Evolutionary conservation across 768 basidiomycete genomes (phyloP).

Genomic region (Sistotremastrum niveocremeum): DNA sequence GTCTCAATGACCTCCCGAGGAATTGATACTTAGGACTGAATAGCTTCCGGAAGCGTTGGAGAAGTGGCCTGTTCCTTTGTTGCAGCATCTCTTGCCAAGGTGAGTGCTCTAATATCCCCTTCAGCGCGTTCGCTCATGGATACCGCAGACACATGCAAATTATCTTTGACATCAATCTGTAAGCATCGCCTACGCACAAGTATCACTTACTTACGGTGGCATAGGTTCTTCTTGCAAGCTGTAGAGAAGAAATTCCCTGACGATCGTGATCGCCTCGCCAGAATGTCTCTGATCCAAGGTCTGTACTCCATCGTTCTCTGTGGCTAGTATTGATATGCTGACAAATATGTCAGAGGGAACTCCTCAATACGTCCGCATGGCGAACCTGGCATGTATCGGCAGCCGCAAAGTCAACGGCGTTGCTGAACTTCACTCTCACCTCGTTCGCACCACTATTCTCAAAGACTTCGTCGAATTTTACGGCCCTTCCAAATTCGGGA

Average conservation of each 20-base stretch:
- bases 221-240: conserved; percentile 55
- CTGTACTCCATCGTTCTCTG: conserved; percentile 1
- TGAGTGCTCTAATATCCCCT: conserved; percentile 12
- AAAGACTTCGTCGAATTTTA: conserved; percentile 92
- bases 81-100: conserved; percentile 77
- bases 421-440: conserved; percentile 87
- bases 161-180: conserved; percentile 69
- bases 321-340: not conserved
- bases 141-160: conserved; percentile 67
- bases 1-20: not conserved
- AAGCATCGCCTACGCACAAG: conserved; percentile 15
- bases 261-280: conserved; percentile 61
- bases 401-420: conserved; percentile 91
- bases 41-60: conserved; percentile 56
- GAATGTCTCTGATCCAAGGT: conserved; percentile 94
- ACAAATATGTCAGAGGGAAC: conserved; percentile 44
- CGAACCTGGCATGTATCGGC: conserved; percentile 80
- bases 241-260: conserved; percentile 87
- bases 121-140: conserved; percentile 3
- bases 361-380: conserved; percentile 83
- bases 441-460: conserved; percentile 71
- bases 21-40: not conserved
- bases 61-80: conserved; percentile 85
- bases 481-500: conserved; percentile 72
- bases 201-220: no score